Evolutionary conservation across 192 early-diverging fungal species (phyloP), one percentile per base, ranked within the genome.

Genomic region (Coemansia sp.): DNA sequence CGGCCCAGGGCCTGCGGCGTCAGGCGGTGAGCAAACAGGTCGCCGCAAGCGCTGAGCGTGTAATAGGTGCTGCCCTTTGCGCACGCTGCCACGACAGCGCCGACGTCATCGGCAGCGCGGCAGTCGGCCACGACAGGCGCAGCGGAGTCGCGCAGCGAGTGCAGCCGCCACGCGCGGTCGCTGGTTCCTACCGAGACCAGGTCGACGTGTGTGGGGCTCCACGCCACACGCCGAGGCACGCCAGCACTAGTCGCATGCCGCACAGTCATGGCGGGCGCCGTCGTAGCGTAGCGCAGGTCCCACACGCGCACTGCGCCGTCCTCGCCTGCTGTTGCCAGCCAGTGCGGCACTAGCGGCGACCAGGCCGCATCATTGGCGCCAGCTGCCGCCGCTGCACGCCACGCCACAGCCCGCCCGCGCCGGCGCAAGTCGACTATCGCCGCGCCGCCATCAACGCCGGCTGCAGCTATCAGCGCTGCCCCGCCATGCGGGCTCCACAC

Each of bases 261-360:
- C 67, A 84, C 36, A n/a, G 61, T 61, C 9, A 65, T 48, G 9
- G 68, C 77, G 2, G 66, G 50, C 12, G 12, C 8, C 0, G 86
- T 84, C 12, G 79, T 57, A 60, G 78, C 58, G 63, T 86, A 90
- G 10, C 92, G 82, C 53, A 93, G 62, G 55, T 93, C 92, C 92
- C 92, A 93, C 9, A 93, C 61, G 14, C 87, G 82, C 34, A 89
- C 88, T 0, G 80, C 74, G 1, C 80, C 81, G 69, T 85, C 85
- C 41, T 89, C 88, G 68, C 86, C 87, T 21, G 82, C 77, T 5
- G 80, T 85, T 0, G 91, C 90, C 53, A 93, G 67, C 92, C 90
- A 92, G 71, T 91, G 90, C 14, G 92, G 92, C 53, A 91, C 72
- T 67, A 90, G 91, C 25, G 91, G 90, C 64, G 87, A 90, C 86